Base-by-base conservation (phyloP, 1,284 basidiomycete genomes). In the Cutaneotrichosporon cutaneum region DNA sequence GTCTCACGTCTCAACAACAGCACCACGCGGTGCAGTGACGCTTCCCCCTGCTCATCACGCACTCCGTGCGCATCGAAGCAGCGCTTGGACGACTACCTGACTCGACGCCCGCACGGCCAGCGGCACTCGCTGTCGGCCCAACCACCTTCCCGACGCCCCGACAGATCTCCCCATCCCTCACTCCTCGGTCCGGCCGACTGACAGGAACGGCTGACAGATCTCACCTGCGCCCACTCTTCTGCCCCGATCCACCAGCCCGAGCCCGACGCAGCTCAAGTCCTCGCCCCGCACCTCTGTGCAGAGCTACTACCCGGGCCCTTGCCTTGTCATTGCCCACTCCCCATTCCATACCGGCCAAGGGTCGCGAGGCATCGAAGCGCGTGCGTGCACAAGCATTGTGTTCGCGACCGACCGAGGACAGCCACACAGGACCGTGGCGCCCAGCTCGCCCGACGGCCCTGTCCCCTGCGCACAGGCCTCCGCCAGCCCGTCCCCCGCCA, bases 1-100 rank as follows among this genome's bases (percentile, higher is more conserved):
- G 30, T 9, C 5, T 30, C 30, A 9, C 30, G 30, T 30, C 30
- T 9, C 30, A 30, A 30, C 30, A 30, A 30, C 30, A 30, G 30
- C 30, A 30, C 30, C n/a, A n/a, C n/a, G n/a, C n/a, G n/a, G n/a
- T n/a, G n/a, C n/a, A n/a, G n/a, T n/a, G n/a, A n/a, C n/a, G n/a
- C n/a, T n/a, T n/a, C 18, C 39, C 39, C 39, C 39, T 42, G 39
- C 39, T 42, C 39, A 42, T 42, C 39, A 42, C 39, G 39, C 39
- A 42, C 39, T n/a, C 39, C 39, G 39, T 42, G 39, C 39, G 18
- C 39, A n/a, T 18, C 39, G 18, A 4, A 5, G 5, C 4, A 30
- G 30, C 4, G 5, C 5, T 30, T 30, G 30, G 30, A 11, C 3
- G 4, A 36, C 32, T 33, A 16, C 13, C 35, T 36, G n/a, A n/a